Percentiles rank a stretch among this genome's conserved stretches.
Evolutionary conservation across 2,329 filamentous ascomycete species (phyloP).

Genomic region (Trematosphaeria pertusa): DNA sequence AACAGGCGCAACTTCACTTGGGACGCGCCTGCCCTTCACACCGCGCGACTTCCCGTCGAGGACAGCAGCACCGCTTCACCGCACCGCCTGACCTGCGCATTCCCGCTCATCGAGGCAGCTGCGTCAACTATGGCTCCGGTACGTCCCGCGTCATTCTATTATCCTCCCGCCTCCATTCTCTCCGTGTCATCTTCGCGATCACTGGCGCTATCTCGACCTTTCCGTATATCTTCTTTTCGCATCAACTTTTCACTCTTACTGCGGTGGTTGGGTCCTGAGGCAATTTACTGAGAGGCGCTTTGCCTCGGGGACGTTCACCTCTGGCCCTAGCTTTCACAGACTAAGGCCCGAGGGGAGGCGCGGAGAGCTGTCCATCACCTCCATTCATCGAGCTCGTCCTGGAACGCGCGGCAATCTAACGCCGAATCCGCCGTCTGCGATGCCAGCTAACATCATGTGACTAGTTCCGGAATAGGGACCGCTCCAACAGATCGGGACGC

Average conservation of each 20-base stretch:
- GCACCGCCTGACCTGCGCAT: slow-evolving; percentile 20
- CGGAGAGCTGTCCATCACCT: too few species aligned
- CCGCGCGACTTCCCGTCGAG: slow-evolving; percentile 39
- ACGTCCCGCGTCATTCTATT: slow-evolving; percentile 26
- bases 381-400: too few species aligned
- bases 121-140: slow-evolving; percentile 42
- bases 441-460: slow-evolving; percentile 32
- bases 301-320: too few species aligned
- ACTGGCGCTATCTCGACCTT: not conserved
- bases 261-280: too few species aligned
- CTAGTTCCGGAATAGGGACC: slow-evolving; percentile 64
- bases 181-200: too few species aligned
- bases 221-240: too few species aligned
- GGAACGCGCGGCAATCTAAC: too few species aligned
- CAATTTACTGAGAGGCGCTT: too few species aligned
- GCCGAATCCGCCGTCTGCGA: too few species aligned
- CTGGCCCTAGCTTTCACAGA: too few species aligned
- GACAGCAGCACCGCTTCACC: slow-evolving; percentile 23
- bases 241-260: too few species aligned
- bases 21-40: slow-evolving; percentile 41
- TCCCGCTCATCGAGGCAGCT: slow-evolving; percentile 22
- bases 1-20: slow-evolving; percentile 31
- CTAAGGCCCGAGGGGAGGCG: too few species aligned
- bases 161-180: not conserved
- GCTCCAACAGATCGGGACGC: slow-evolving; percentile 64